Base-by-base conservation (phyloP, 192 early-diverging fungal species). In the Coemansia guatemalensis region DNA sequence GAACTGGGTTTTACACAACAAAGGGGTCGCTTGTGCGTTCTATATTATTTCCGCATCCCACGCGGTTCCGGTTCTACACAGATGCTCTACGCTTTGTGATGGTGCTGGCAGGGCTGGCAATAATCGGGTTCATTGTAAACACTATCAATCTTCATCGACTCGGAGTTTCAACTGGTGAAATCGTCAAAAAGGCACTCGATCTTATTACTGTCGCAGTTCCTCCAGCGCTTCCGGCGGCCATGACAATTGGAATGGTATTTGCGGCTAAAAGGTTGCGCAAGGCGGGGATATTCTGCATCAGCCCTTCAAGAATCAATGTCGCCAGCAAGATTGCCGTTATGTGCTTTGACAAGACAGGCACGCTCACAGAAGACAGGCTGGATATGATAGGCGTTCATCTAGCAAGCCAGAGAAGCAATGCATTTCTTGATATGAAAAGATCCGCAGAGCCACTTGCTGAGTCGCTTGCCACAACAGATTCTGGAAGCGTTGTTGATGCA, bases 331-430 rank as follows among this genome's bases (percentile, higher is more conserved):
- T 99, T 3, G 88, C 95, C 23, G 86, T 90, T 12, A 92, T 96
- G 85, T 92, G 91, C 56, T 99, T 98, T 82, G 98, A 99, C 81
- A 99, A 99, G 77, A 98, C 96, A 4, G 95, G 95, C 5, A 99
- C 96, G 0, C 73, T 99, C 47, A 97, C 96, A 1, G 93, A 98
- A 60, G 92, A 95, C 60, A 94, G 94, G 0, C 76, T 99, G 21
- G 95, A 96, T 75, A 86, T 99, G 1, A 70, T 95, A 48, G 96
- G 96, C 23, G 84, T 95, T 27, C 88, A 88, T 23, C 82, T 65
- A 8, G 73, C 83, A 0, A 66, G 74, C 26, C 79, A 65, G 11
- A 56, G 48, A 5, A 73, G 56, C 0, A 29, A 56, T 21, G 56
- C 52, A 22, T 84, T 87, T 56, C 59, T 47, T 6, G 71, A 81